Evolutionary conservation across 208 protist species (phyloP).

Genomic region (Porcisia deanei): DNA sequence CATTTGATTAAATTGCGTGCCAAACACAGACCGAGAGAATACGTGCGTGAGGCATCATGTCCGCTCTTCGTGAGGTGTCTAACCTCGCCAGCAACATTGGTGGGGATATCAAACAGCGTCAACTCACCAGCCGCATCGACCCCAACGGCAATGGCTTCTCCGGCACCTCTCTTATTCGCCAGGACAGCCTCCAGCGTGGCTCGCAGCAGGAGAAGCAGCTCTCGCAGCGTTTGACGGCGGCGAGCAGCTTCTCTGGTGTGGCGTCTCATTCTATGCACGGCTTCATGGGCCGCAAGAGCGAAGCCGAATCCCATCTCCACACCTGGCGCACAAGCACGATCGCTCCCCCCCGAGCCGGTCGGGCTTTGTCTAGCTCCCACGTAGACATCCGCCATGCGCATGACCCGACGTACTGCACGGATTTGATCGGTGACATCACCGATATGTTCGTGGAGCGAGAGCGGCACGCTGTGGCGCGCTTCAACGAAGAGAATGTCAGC

Average conservation of each 20-base stretch:
- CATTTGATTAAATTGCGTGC: constrained; percentile 1
- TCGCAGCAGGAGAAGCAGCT: constrained; percentile 26
- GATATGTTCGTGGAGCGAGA: constrained; percentile 79
- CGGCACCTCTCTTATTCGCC: constrained; percentile 10
- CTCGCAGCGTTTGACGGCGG: constrained; percentile 31
- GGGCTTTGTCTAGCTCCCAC: constrained; percentile 35
- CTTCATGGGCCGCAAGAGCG: constrained; percentile 26
- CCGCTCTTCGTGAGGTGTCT: constrained; percentile 63
- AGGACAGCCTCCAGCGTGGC: constrained; percentile 26
- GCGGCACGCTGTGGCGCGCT: constrained; percentile 51
- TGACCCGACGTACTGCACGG: constrained; percentile 72
- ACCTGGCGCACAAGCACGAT: constrained; percentile 19
- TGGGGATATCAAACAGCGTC: constrained; percentile 53
- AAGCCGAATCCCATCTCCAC: constrained; percentile 16
- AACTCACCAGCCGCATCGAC: constrained; percentile 39
- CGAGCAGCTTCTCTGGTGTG: constrained; percentile 17
- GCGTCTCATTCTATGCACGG: constrained; percentile 23
- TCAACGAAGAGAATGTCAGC: constrained; percentile 55
- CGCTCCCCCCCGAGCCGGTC: constrained; percentile 13
- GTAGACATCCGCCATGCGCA: constrained; percentile 51
- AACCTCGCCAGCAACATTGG: constrained; percentile 36
- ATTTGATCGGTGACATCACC: constrained; percentile 84
- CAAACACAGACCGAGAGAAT: not conserved
- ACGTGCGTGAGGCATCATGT: constrained; percentile 20
- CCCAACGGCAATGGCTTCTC: constrained; percentile 28